Percentiles rank a stretch among this genome's conserved stretches.
phyloP scores from a whole-genome alignment of 139 green algal species.

The Asterochloris sp. region DNA sequence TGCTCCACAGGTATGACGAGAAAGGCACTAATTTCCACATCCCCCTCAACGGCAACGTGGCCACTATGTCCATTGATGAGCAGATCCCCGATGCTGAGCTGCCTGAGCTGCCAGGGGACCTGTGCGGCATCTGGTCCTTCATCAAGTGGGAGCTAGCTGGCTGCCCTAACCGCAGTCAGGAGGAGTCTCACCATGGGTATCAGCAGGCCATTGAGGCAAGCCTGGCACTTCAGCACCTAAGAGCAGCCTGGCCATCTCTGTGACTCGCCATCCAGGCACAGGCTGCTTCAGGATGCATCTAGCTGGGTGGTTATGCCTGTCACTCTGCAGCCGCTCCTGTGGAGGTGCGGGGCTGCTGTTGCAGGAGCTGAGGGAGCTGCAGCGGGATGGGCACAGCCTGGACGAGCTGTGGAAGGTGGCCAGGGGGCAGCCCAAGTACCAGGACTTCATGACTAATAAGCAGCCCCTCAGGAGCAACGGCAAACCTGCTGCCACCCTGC shows the following conservation, averaged over 20 bases:
- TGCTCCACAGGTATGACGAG: constrained; percentile 54
- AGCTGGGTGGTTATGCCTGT: neutral
- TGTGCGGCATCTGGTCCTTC: constrained; percentile 94
- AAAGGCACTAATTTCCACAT: constrained; percentile 86
- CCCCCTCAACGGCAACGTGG: constrained; percentile 35
- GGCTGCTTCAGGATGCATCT: neutral
- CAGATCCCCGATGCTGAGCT: constrained; percentile 23
- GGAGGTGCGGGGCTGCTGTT: neutral
- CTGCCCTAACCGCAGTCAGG: constrained; percentile 55
- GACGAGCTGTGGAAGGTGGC: constrained; percentile 73
- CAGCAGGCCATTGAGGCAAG: constrained; percentile 40
- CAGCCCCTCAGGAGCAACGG: constrained; percentile 5
- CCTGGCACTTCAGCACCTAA: neutral
- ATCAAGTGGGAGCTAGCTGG: constrained; percentile 87
- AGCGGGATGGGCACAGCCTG: constrained; percentile 41
- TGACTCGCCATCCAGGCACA: neutral
- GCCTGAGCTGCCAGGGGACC: constrained; percentile 73
- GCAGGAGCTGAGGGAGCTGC: constrained; percentile 62
- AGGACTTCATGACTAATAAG: constrained; percentile 32
- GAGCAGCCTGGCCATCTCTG: neutral
- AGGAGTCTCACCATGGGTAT: constrained; percentile 63
- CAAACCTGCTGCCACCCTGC: neutral
- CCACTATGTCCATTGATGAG: constrained; percentile 26
- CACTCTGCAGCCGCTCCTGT: neutral
- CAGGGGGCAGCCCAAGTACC: constrained; percentile 52